Conservation (phyloP, 768 basidiomycete genomes). For the Cystobasidium ongulense region DNA sequence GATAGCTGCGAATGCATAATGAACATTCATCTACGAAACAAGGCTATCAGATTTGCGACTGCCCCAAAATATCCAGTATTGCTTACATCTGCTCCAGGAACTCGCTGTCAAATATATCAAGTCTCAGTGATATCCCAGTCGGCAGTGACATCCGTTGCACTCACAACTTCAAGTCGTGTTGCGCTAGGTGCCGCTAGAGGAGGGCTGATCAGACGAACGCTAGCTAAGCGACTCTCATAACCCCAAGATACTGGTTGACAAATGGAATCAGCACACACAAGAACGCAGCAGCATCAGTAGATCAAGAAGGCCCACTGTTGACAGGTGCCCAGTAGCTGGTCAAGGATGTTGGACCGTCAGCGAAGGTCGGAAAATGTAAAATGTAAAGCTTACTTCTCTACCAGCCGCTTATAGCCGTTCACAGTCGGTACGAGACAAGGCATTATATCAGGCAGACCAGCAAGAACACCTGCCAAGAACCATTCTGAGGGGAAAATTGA, state of each 20-base stretch:
- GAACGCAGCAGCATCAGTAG: not conserved
- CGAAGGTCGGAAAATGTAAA: not conserved
- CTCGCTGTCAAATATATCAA: constrained; percentile 48
- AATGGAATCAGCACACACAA: not conserved
- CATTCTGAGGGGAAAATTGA: constrained; percentile 55
- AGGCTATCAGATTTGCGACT: not conserved
- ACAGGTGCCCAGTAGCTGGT: constrained; percentile 41
- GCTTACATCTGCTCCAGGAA: constrained; percentile 89
- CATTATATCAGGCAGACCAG: constrained; percentile 78
- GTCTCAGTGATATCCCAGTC: too few species aligned
- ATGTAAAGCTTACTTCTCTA: constrained; percentile 47
- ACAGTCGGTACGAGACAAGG: constrained; percentile 49
- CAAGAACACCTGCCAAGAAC: constrained; percentile 88
- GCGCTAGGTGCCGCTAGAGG: constrained; percentile 72
- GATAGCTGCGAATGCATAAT: constrained; percentile 77
- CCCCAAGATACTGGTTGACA: constrained; percentile 62
- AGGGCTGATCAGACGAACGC: constrained; percentile 82
- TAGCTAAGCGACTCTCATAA: constrained; percentile 87
- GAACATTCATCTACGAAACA: constrained; percentile 57
- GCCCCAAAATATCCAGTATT: not conserved
- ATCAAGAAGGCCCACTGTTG: constrained; percentile 15
- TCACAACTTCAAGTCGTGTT: constrained; percentile 72
- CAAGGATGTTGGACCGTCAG: not conserved
- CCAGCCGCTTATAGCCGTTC: constrained; percentile 74
- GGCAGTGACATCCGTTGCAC: constrained; percentile 13